Evolutionary conservation across 1,284 basidiomycete genomes (phyloP), one percentile per base, ranked within the genome.

Genomic region (Apiotrichum veenhuisii): DNA sequence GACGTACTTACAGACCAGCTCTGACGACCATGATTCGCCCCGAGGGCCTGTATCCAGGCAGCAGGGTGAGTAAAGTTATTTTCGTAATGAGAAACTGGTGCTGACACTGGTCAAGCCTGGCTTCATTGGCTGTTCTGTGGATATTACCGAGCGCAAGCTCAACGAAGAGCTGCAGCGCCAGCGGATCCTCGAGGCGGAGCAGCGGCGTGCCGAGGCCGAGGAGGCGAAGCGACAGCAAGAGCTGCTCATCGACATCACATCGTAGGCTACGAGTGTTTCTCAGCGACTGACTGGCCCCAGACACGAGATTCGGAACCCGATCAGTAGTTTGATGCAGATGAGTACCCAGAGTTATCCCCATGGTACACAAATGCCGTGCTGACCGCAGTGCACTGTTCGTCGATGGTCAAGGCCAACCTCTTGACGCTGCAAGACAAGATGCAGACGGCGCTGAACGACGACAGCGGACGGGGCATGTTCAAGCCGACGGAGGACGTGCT

Each of bases 241-340:
- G 58, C 58, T 75, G 23, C 54, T 76, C 34, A 72, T 76, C 44
- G 74, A 76, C 52, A 71, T 76, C 34, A 74, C 72, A 10, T 40
- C 34, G 11, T n/a, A n/a, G n/a, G n/a, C n/a, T n/a, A n/a, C n/a
- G n/a, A n/a, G n/a, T n/a, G n/a, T n/a, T n/a, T n/a, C n/a, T n/a
- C n/a, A n/a, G n/a, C n/a, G n/a, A n/a, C n/a, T n/a, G n/a, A n/a
- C n/a, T n/a, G n/a, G n/a, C n/a, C n/a, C n/a, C n/a, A n/a, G n/a
- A n/a, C 74, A 76, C 55, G 74, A 76, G 47, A 70, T 76, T n/a
- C 65, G 74, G 22, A 55, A 52, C 41, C 59, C 62, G 26, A 65
- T 47, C 41, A 53, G 47, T 33, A 53, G 25, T 5, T 42, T 49
- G 23, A 38, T 59, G 25, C 50, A 70, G 62, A 30, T 30, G 30